Evolutionary conservation across 306 rosid species (phyloP).

Genomic region (Pueraria montana): DNA sequence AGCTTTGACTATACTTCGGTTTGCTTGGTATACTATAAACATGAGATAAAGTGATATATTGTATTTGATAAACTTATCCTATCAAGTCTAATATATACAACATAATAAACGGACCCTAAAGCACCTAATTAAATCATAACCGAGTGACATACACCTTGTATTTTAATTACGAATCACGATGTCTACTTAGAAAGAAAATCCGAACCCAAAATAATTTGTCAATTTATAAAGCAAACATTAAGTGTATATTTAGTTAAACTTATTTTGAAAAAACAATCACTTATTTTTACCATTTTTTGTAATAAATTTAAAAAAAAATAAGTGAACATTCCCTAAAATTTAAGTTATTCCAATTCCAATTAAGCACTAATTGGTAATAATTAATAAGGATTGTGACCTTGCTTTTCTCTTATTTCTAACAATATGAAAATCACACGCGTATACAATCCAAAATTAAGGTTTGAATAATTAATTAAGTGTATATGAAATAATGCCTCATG

Average conservation of each 20-base stretch:
- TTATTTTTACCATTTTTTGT: background rate
- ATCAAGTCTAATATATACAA: background rate
- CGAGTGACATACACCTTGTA: background rate
- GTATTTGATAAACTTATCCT: background rate
- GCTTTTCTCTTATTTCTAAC: background rate
- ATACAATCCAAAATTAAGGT: background rate
- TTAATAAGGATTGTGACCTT: background rate
- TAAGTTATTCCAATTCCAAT: background rate
- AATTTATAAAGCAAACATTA: background rate
- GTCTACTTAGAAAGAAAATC: background rate
- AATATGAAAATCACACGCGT: background rate
- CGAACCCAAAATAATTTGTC: background rate
- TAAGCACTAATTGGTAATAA: background rate
- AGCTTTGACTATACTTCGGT: background rate
- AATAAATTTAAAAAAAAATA: background rate
- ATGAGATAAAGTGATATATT: background rate
- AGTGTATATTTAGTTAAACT: background rate
- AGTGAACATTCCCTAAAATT: background rate
- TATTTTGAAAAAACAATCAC: background rate
- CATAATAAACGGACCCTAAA: background rate
- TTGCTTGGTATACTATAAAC: background rate
- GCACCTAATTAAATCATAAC: background rate
- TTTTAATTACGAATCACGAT: background rate
- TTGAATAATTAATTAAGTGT: background rate
- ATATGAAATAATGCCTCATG: background rate